These are phyloP conservation scores for Sesbania bispinosa DNA, from an alignment of 306 rosid species.

Conservation along the genomic window DNA sequence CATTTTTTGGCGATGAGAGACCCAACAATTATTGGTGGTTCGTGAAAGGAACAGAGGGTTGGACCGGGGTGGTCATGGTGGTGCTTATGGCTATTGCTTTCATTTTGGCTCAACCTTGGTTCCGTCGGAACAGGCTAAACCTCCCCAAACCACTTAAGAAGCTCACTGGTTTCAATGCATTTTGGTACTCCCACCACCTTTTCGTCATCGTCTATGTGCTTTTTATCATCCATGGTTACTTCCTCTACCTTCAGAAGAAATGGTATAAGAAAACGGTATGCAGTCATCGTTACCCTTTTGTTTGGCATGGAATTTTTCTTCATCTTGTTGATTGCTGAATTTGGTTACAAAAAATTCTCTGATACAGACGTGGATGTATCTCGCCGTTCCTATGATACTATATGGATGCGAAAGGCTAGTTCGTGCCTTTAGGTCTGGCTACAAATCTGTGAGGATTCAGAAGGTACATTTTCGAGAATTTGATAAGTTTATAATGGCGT, in stretches of 20 bases:
- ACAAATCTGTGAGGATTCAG: constrained; percentile 51
- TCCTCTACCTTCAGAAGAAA: constrained; percentile 60
- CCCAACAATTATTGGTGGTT: constrained; percentile 83
- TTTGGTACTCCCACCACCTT: constrained; percentile 87
- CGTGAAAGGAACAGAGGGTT: constrained; percentile 75
- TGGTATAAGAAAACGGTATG: constrained; percentile 80
- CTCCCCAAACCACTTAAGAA: constrained; percentile 63
- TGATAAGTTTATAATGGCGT: too few relatives aligned
- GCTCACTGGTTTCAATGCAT: constrained; percentile 80
- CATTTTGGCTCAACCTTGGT: constrained; percentile 78
- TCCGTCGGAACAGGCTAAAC: constrained; percentile 55
- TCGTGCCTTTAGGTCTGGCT: constrained; percentile 63
- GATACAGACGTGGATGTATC: constrained; percentile 79
- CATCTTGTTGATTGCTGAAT: not conserved
- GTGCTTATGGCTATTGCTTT: constrained; percentile 79
- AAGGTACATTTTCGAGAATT: constrained; percentile 42
- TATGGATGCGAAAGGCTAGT: constrained; percentile 71
- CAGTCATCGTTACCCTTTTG: not conserved
- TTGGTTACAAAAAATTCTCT: not conserved
- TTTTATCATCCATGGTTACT: constrained; percentile 67
- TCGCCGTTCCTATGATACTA: constrained; percentile 61
- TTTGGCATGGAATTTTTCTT: not conserved
- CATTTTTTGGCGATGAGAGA: constrained; percentile 47
- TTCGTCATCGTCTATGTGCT: constrained; percentile 71
- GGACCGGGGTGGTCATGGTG: constrained; percentile 83